Percentiles rank a stretch among this genome's conserved stretches.
phyloP scores from a whole-genome alignment of 306 rosid species.

The Gleditsia sinensis region DNA sequence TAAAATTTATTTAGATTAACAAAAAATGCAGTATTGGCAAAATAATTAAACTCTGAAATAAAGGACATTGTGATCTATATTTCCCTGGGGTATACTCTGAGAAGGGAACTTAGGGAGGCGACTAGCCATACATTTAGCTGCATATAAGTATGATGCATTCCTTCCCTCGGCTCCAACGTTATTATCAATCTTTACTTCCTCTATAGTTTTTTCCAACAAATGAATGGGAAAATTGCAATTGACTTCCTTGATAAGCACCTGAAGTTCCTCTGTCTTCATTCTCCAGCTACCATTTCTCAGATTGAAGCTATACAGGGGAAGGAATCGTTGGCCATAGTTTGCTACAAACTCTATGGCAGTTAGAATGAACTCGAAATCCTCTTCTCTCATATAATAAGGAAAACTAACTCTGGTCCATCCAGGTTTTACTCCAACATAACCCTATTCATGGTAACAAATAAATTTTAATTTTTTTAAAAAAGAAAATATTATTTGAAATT shows the following conservation, averaged over 20 bases:
- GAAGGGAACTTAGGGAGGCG: constrained; percentile 67
- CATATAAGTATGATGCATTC: constrained; percentile 43
- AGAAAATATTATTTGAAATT: background rate
- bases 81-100: constrained; percentile 43
- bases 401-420: constrained; percentile 93
- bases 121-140: constrained; percentile 52
- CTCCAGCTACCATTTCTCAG: constrained; percentile 67
- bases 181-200: constrained; percentile 4
- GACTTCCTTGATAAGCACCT: constrained; percentile 41
- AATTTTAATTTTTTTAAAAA: background rate
- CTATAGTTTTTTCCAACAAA: constrained; percentile 10
- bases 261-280: constrained; percentile 46
- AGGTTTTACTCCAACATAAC: constrained; percentile 76
- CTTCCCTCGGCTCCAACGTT: constrained; percentile 16
- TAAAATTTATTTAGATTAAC: background rate
- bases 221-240: constrained; percentile 23
- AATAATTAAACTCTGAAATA: constrained; percentile 54
- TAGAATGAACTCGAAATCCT: constrained; percentile 75
- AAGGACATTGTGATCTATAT: constrained; percentile 42
- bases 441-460: constrained; percentile 39
- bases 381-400: constrained; percentile 76
- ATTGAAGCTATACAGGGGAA: constrained; percentile 65
- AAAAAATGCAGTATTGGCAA: constrained; percentile 5
- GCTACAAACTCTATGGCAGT: constrained; percentile 77
- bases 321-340: constrained; percentile 71